These are phyloP conservation scores for Fusarium veterinarium DNA, from an alignment of 2,329 filamentous ascomycete genomes.

Conservation along the genomic window DNA sequence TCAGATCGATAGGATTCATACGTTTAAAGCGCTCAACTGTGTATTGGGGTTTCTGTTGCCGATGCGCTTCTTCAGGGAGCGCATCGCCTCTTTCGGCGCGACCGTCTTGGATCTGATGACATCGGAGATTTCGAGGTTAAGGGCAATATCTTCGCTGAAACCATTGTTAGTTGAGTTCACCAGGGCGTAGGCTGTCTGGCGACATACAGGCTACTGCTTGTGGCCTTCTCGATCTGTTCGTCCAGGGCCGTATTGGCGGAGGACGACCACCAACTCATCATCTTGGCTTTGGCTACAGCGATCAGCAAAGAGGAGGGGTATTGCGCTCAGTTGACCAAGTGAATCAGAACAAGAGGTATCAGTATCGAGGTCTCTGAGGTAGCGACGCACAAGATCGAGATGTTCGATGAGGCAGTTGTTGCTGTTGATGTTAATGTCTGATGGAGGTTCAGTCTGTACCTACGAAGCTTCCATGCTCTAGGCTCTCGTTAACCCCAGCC, in stretches of 20 bases:
- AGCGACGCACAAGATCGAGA: conserved; percentile 5
- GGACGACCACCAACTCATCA: conserved; percentile 97
- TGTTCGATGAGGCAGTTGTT: conserved; percentile 22
- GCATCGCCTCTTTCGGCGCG: conserved; percentile 97
- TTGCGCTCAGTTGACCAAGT: neutral
- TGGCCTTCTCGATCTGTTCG: conserved; percentile 96
- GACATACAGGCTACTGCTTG: conserved; percentile 86
- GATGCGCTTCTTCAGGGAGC: conserved; percentile 91
- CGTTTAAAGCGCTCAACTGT: conserved; percentile 93
- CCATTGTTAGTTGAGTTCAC: conserved; percentile 17
- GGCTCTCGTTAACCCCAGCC: conserved; percentile 41
- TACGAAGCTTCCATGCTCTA: conserved; percentile 20
- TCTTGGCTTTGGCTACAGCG: conserved; percentile 48
- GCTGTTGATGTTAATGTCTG: conserved; percentile 31
- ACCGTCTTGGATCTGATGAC: conserved; percentile 97
- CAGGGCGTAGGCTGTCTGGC: conserved; percentile 27
- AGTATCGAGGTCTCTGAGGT: neutral
- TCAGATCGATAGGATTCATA: conserved; percentile 53
- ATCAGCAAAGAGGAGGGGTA: conserved; percentile 3
- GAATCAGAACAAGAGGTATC: neutral
- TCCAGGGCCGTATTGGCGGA: conserved; percentile 91
- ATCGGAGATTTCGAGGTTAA: conserved; percentile 98
- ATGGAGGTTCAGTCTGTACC: conserved; percentile 31
- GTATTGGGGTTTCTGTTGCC: conserved; percentile 98
- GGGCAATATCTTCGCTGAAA: conserved; percentile 88